Percentiles rank a stretch among this genome's conserved stretches.
Evolutionary conservation across 2,329 filamentous ascomycete genomes (phyloP).

Genomic region (Ceratocystis diversiconidia): DNA sequence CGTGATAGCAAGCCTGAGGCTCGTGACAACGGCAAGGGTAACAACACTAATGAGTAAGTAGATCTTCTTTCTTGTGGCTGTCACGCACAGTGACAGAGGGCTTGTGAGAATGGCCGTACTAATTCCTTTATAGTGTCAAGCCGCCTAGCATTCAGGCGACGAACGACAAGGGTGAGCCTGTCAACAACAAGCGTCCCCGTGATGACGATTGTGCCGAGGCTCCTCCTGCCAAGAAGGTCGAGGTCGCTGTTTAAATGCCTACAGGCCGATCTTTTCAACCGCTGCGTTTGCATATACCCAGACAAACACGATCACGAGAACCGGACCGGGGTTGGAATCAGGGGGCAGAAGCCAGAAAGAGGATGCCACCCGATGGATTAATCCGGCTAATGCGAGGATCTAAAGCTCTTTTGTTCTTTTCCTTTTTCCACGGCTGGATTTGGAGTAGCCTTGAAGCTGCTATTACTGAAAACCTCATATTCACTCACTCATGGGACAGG

Average conservation of each 20-base stretch:
- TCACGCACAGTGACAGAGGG: conserved; percentile 13
- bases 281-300: not conserved
- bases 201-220: conserved; percentile 34
- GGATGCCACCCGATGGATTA: not conserved
- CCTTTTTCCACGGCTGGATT: conserved; percentile 1
- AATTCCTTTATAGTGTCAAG: conserved; percentile 24
- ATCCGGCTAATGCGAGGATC: not conserved
- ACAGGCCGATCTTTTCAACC: not conserved
- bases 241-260: conserved; percentile 27
- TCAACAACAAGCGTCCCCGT: conserved; percentile 40
- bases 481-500: conserved; percentile 16
- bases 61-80: conserved; percentile 13
- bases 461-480: conserved; percentile 6
- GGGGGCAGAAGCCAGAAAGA: not conserved
- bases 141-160: conserved; percentile 34
- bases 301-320: not conserved
- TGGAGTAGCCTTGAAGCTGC: conserved; percentile 6
- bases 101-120: not conserved
- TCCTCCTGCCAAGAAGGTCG: conserved; percentile 47
- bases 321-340: not conserved
- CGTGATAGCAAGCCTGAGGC: conserved; percentile 22
- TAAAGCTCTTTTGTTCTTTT: not conserved
- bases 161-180: conserved; percentile 27
- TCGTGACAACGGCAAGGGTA: conserved; percentile 21
- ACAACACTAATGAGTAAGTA: conserved; percentile 26